A percentile compares a stretch with the other conserved stretches of the same genome.
These are phyloP conservation scores for Scutellaria barbata DNA, from an alignment of 257 asterid species.

Conservation along the genomic window DNA sequence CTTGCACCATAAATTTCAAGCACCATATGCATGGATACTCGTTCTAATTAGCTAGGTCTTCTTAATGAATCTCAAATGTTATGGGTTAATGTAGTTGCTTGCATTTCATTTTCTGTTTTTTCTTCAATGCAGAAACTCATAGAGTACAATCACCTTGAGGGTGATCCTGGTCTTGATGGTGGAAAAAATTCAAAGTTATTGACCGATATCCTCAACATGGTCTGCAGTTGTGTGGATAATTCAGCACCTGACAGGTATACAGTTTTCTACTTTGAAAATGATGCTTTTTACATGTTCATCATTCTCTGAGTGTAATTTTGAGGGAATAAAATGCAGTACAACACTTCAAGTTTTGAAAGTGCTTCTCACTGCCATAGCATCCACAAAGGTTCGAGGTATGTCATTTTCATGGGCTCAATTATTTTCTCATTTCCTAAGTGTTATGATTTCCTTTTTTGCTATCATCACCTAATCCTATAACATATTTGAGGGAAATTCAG, in stretches of 20 bases:
- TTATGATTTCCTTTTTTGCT: background rate
- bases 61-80: conserved; percentile 19
- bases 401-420: conserved; percentile 33
- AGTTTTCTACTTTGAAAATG: conserved; percentile 9
- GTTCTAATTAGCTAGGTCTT: conserved; percentile 22
- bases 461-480: background rate
- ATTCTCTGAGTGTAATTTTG: conserved; percentile 37
- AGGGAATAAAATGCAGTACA: conserved; percentile 67
- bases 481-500: background rate
- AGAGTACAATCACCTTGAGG: conserved; percentile 93
- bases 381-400: conserved; percentile 89
- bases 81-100: conserved; percentile 28
- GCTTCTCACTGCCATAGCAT: conserved; percentile 89
- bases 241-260: conserved; percentile 90
- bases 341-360: conserved; percentile 97
- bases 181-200: conserved; percentile 72
- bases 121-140: conserved; percentile 80
- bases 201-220: conserved; percentile 84
- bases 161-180: conserved; percentile 91
- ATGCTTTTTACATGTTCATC: conserved; percentile 31
- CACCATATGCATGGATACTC: conserved; percentile 11
- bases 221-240: conserved; percentile 83
- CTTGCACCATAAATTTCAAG: conserved; percentile 12
- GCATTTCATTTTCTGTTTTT: conserved; percentile 23
- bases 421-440: background rate